A percentile compares a stretch with the other conserved stretches of the same genome.
phyloP scores from a whole-genome alignment of 2,329 filamentous ascomycete genomes.

The Paecilomyces variotii region DNA sequence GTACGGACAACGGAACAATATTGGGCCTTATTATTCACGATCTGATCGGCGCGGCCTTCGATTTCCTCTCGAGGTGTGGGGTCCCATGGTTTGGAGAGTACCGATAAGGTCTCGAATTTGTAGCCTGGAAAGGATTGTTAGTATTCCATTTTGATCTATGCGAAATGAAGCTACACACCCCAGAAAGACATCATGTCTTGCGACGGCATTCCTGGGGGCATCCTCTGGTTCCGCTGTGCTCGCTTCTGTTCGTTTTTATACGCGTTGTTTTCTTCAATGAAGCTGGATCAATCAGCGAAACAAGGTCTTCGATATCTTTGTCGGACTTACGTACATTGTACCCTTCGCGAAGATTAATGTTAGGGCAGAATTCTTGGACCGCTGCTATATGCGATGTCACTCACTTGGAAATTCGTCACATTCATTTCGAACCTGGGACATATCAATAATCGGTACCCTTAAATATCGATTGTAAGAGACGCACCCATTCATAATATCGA shows the following conservation, averaged over 20 bases:
- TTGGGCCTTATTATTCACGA: slow-evolving; percentile 84
- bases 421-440: slow-evolving; percentile 81
- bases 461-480: slow-evolving; percentile 14
- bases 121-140: slow-evolving; percentile 55
- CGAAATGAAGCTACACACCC: slow-evolving; percentile 48
- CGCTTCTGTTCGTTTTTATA: slow-evolving; percentile 58
- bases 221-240: slow-evolving; percentile 46
- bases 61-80: slow-evolving; percentile 68
- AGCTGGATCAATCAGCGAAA: slow-evolving; percentile 46
- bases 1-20: slow-evolving; percentile 94
- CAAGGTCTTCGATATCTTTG: slow-evolving; percentile 3
- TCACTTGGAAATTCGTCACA: slow-evolving; percentile 78
- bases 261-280: slow-evolving; percentile 82
- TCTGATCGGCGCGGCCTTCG: slow-evolving; percentile 60
- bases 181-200: slow-evolving; percentile 86
- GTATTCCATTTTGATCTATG: background rate
- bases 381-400: slow-evolving; percentile 8
- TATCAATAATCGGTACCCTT: slow-evolving; percentile 5
- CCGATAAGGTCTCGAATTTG: slow-evolving; percentile 85
- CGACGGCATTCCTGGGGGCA: slow-evolving; percentile 49
- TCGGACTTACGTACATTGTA: slow-evolving; percentile 42
- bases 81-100: slow-evolving; percentile 67
- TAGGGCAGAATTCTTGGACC: slow-evolving; percentile 7
- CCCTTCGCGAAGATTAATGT: slow-evolving; percentile 32
- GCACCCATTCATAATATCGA: slow-evolving; percentile 71